phyloP scores from a whole-genome alignment of 441 rosid species.

The Adansonia madagascariensis region DNA sequence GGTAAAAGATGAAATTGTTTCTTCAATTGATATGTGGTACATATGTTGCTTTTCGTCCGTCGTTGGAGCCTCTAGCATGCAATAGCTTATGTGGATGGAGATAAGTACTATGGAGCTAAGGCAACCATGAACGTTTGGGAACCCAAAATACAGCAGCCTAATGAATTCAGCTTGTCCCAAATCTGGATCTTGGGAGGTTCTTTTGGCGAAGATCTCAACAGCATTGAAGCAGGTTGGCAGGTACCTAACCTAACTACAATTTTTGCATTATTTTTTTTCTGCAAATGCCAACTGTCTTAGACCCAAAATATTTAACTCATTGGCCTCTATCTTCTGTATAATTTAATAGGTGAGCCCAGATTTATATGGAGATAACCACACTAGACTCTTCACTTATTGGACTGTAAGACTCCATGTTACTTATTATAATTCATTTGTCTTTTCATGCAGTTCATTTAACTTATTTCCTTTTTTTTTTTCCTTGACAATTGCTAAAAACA shows the following conservation, averaged over 20 bases:
- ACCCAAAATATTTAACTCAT: not conserved
- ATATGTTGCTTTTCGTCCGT: not conserved
- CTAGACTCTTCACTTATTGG: constrained; percentile 65
- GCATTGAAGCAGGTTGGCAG: constrained; percentile 77
- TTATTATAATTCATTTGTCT: not conserved
- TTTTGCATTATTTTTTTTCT: not conserved
- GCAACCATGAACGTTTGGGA: constrained; percentile 65
- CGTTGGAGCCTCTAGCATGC: constrained; percentile 44
- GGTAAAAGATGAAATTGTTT: not conserved
- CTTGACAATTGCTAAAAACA: constrained; percentile 24
- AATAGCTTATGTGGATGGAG: constrained; percentile 53
- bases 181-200: constrained; percentile 61
- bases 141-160: constrained; percentile 50
- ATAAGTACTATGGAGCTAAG: constrained; percentile 56
- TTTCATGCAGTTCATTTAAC: not conserved
- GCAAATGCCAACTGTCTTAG: not conserved
- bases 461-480: not conserved
- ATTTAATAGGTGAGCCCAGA: constrained; percentile 55
- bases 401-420: constrained; percentile 46
- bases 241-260: constrained; percentile 29
- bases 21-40: not conserved
- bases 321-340: not conserved
- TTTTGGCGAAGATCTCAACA: constrained; percentile 57
- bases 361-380: constrained; percentile 52
- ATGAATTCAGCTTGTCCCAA: constrained; percentile 69